Percentiles rank a stretch among this genome's conserved stretches.
Conservation (phyloP, 2,329 filamentous ascomycete genomes). For the Ciborinia camelliae region DNA sequence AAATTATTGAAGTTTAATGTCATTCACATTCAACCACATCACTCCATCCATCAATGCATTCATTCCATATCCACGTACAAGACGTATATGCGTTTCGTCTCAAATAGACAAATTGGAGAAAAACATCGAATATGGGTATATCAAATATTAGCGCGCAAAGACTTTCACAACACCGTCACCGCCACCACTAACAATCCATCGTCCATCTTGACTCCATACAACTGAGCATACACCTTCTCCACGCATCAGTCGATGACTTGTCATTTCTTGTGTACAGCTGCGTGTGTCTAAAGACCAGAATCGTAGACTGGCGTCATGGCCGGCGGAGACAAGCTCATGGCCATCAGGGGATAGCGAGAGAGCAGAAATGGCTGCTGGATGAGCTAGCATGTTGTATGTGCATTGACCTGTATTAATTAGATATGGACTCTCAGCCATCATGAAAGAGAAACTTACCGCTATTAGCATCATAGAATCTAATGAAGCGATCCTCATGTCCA, state of each 20-base stretch:
- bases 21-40: constrained; percentile 10
- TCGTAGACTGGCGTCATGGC: constrained; percentile 89
- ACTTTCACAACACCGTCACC: constrained; percentile 97
- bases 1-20: constrained; percentile 2
- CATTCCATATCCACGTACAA: constrained; percentile 1
- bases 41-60: background rate
- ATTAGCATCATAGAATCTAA: constrained; percentile 97
- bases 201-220: constrained; percentile 92
- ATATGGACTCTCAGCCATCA: background rate
- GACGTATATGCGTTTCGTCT: constrained; percentile 8
- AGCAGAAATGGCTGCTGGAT: constrained; percentile 87
- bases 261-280: constrained; percentile 92
- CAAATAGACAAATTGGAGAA: constrained; percentile 7
- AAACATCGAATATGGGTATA: constrained; percentile 16
- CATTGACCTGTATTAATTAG: constrained; percentile 73
- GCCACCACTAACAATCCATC: constrained; percentile 90
- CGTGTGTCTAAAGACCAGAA: constrained; percentile 98
- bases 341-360: constrained; percentile 91
- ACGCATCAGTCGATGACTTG: constrained; percentile 87
- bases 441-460: constrained; percentile 67
- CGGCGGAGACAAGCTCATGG: constrained; percentile 89
- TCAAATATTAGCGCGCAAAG: constrained; percentile 53
- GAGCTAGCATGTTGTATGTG: constrained; percentile 97
- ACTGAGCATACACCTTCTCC: constrained; percentile 93
- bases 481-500: constrained; percentile 93